These are phyloP conservation scores for Verticillium tricorpus DNA, from an alignment of 2,329 filamentous ascomycete genomes.

Conservation along the genomic window DNA sequence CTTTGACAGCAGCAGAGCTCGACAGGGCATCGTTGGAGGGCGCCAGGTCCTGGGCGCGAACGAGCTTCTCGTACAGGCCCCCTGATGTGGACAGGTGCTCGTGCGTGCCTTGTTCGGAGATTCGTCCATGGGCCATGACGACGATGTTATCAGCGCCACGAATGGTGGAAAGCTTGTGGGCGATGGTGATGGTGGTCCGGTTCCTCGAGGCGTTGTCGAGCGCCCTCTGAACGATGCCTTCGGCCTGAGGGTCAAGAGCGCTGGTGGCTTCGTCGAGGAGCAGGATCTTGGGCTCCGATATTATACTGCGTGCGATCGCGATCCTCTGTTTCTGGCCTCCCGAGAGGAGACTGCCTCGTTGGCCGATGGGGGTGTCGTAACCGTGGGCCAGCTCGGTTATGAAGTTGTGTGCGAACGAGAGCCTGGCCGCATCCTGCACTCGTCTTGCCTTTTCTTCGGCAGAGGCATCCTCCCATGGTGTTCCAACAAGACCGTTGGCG, in stretches of 20 bases:
- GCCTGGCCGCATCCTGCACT: not conserved
- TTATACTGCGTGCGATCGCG: slow-evolving; percentile 52
- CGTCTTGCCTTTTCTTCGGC: slow-evolving; percentile 31
- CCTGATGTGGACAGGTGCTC: slow-evolving; percentile 39
- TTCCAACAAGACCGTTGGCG: slow-evolving; percentile 34
- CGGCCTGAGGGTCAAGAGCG: slow-evolving; percentile 54
- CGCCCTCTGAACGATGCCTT: slow-evolving; percentile 44
- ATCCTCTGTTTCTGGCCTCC: slow-evolving; percentile 63
- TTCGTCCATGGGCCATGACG: slow-evolving; percentile 48
- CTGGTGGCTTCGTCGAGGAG: slow-evolving; percentile 60
- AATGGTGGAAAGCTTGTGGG: slow-evolving; percentile 48
- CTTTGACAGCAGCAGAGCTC: not conserved
- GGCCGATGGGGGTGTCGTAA: slow-evolving; percentile 60
- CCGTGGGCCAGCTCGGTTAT: slow-evolving; percentile 31
- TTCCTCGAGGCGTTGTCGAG: slow-evolving; percentile 43
- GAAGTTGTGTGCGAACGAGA: slow-evolving; percentile 4
- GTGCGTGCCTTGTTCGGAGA: slow-evolving; percentile 54
- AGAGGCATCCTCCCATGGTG: slow-evolving; percentile 29
- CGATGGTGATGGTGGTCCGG: slow-evolving; percentile 56
- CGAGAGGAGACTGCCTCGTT: slow-evolving; percentile 59
- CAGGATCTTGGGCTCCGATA: slow-evolving; percentile 52
- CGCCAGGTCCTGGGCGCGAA: not conserved
- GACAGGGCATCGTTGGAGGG: not conserved
- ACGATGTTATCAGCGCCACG: slow-evolving; percentile 54
- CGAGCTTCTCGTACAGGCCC: not conserved